Conservation (phyloP, 73 alveolate genomes). For the Tetrahymena borealis region DNA sequence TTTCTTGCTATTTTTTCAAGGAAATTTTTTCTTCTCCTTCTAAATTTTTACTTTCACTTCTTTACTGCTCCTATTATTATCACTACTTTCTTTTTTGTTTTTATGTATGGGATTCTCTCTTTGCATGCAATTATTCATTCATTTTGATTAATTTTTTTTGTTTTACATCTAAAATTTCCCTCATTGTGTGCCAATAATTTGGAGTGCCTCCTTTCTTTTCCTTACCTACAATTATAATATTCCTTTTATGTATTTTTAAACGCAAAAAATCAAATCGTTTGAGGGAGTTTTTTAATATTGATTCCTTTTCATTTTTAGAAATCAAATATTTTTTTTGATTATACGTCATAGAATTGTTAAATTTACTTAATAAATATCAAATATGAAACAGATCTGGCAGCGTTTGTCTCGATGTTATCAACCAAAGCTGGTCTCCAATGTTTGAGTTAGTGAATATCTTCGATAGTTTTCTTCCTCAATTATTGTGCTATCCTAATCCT, state of each 20-base stretch:
- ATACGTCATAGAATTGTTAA: not conserved
- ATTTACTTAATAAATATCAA: not conserved
- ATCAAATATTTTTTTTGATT: too few species aligned
- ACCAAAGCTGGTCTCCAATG: constrained; percentile 95
- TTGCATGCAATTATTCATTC: too few species aligned
- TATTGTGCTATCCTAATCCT: constrained; percentile 94
- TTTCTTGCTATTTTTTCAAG: not conserved
- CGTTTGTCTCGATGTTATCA: constrained; percentile 90
- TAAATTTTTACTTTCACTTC: not conserved
- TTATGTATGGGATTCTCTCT: too few species aligned
- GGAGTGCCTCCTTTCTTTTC: not conserved
- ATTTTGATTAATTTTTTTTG: too few species aligned
- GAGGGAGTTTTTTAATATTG: not conserved
- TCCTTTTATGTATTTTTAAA: not conserved
- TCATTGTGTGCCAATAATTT: too few species aligned
- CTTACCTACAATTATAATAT: not conserved
- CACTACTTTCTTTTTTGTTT: too few species aligned
- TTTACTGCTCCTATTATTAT: not conserved
- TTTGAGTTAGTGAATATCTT: constrained; percentile 83
- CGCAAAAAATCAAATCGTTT: not conserved
- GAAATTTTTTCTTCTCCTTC: not conserved
- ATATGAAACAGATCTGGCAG: constrained; percentile 69
- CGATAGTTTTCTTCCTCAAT: constrained; percentile 86
- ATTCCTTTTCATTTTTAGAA: too few species aligned
- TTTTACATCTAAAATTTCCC: too few species aligned